Evolutionary conservation across 2,329 filamentous ascomycete genomes (phyloP), one percentile per base, ranked within the genome.

Genomic region (Botryotinia globosa): DNA sequence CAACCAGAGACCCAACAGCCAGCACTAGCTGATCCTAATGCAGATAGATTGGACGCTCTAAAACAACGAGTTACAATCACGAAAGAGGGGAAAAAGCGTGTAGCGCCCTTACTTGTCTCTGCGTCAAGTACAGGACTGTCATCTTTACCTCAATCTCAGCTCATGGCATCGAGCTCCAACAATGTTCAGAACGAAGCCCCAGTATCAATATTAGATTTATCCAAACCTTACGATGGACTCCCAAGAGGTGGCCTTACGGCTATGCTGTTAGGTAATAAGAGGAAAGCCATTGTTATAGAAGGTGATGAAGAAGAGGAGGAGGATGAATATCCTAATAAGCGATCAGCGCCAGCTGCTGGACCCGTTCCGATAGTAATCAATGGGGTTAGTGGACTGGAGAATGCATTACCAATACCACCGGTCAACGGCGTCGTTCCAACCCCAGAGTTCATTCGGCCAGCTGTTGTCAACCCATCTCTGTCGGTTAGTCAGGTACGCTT

Each of bases 1-100:
- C 76, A 76, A 39, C 64, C 75, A 29, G 78, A 86, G 84, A 75
- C 85, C 85, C 78, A 83, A 56, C 62, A 78, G 29, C 71, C 74
- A 71, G 51, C 75, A 56, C 78, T 75, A 44, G 73, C 75, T 56
- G 89, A 91, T 77, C 85, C 86, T 18, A 88, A 87, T 76, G 84
- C 85, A 73, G 86, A 84, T 25, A 89, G 89, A 77, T 81, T 92
- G 5, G 89, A 92, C 77, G 87, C 88, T 75, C 83, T 98, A 75
- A 98, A 98, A 82, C 93, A 95, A 75, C 89, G 96, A 69, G 94
- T 98, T 5, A 98, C 95, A 0, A 91, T 98, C 74, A 97, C 94
- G 0, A 98, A 98, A 81, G 95, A 99, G 76, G 96, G 96, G 44
- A 98, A 96, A 83, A 99, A 99, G 84, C 89, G 96, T 71, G 95